Evolutionary conservation across 768 basidiomycete species (phyloP).

Genomic region (Russula emetica): DNA sequence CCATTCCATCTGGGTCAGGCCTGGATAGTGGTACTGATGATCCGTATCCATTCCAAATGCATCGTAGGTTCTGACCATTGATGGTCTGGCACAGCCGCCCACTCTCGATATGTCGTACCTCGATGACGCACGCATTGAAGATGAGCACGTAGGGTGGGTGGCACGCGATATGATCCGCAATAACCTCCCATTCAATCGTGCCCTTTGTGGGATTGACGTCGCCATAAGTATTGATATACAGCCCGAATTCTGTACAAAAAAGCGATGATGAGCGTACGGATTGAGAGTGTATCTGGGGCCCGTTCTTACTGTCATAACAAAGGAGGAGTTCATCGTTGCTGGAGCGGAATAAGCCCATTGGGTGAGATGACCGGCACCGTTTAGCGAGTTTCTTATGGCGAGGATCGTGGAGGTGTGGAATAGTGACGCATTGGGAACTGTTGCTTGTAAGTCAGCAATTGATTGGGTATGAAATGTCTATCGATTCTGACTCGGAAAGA

Average conservation of each 20-base stretch:
- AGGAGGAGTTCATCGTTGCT: constrained; percentile 85
- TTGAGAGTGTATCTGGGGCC: background rate
- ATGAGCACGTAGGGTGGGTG: constrained; percentile 85
- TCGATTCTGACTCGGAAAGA: constrained; percentile 66
- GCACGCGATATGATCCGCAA: constrained; percentile 80
- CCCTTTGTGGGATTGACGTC: constrained; percentile 64
- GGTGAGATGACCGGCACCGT: constrained; percentile 73
- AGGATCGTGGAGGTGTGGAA: constrained; percentile 76
- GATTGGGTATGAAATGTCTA: no score
- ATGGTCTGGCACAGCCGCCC: constrained; percentile 80
- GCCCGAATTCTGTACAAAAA: constrained; percentile 65
- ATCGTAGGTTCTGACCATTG: constrained; percentile 72
- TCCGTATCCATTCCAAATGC: constrained; percentile 84
- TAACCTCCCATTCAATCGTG: constrained; percentile 94
- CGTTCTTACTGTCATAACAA: constrained; percentile 67
- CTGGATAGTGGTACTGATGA: constrained; percentile 32
- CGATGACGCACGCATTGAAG: constrained; percentile 85
- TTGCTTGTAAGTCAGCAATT: constrained; percentile 1
- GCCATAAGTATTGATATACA: constrained; percentile 90
- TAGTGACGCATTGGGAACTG: constrained; percentile 82
- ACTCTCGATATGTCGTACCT: constrained; percentile 77
- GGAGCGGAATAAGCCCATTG: constrained; percentile 85
- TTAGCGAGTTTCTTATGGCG: constrained; percentile 63
- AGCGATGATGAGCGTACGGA: constrained; percentile 11
- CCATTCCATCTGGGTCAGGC: constrained; percentile 44